These are phyloP conservation scores for Pinus albicaulis DNA, from an alignment of 75 land plant species.

Conservation along the genomic window DNA sequence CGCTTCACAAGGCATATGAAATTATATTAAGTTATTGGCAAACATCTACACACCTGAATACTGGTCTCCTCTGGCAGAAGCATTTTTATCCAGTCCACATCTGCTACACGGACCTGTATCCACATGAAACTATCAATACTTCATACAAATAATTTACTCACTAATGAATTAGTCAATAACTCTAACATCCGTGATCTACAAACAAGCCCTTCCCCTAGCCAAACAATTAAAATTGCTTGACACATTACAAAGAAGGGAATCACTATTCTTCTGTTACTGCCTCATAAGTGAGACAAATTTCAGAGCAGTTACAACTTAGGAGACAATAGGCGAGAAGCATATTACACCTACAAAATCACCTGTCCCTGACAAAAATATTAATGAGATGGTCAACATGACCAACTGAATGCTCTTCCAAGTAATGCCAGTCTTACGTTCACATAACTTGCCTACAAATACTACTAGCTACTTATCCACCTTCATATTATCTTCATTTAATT, in stretches of 20 bases:
- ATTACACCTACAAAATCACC: neutral
- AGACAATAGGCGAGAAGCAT: neutral
- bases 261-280: neutral
- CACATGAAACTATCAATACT: constrained; percentile 6
- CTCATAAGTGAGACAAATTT: neutral
- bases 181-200: neutral
- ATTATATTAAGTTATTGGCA: neutral
- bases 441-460: too few species aligned
- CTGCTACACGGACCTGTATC: constrained; percentile 81
- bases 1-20: neutral
- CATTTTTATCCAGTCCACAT: constrained; percentile 89
- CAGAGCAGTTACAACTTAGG: neutral
- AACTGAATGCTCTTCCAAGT: too few species aligned
- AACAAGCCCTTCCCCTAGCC: neutral
- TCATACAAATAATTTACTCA: neutral
- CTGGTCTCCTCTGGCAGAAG: constrained; percentile 57
- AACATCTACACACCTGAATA: constrained; percentile 50
- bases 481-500: too few species aligned
- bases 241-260: neutral
- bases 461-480: too few species aligned
- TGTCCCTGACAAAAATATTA: neutral
- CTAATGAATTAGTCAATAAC: neutral
- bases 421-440: too few species aligned
- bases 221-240: neutral
- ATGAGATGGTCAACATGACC: neutral